Conservation (phyloP, 1,284 basidiomycete genomes). For the Cerioporus squamosus region DNA sequence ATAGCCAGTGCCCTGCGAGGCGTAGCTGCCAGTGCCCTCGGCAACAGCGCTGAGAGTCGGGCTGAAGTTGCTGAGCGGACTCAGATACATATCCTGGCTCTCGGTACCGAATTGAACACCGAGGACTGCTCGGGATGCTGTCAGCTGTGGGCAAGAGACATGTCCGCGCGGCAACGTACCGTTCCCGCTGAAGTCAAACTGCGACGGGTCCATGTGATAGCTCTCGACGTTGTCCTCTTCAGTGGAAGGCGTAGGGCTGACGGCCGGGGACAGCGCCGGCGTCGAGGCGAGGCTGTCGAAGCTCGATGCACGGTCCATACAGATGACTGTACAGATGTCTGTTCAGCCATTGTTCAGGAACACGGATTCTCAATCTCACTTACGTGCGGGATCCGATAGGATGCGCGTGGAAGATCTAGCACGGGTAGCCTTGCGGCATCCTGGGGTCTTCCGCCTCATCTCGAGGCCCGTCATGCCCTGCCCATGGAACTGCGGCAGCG, state of each 20-base stretch:
- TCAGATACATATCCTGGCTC: background rate
- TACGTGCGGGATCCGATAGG: background rate
- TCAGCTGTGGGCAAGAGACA: background rate
- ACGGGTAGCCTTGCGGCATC: background rate
- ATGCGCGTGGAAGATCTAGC: background rate
- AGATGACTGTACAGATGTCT: background rate
- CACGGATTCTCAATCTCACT: background rate
- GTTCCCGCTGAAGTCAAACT: background rate
- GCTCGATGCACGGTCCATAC: background rate
- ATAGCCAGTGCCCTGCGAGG: background rate
- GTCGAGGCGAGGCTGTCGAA: constrained; percentile 6
- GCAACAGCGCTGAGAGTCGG: too few relatives aligned
- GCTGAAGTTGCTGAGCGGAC: background rate
- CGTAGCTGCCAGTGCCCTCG: background rate
- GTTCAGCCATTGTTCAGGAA: background rate
- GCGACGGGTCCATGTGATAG: background rate
- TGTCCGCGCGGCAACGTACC: background rate
- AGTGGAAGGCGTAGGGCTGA: background rate
- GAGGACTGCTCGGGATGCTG: background rate
- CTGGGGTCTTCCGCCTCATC: constrained; percentile 1
- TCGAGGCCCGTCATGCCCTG: constrained; percentile 4
- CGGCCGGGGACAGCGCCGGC: constrained; percentile 4
- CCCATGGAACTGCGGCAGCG: constrained; percentile 4
- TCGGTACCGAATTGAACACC: background rate
- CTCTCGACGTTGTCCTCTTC: background rate